Conservation (phyloP, 164 flowering plant genomes). For the Hamamelis virginiana region DNA sequence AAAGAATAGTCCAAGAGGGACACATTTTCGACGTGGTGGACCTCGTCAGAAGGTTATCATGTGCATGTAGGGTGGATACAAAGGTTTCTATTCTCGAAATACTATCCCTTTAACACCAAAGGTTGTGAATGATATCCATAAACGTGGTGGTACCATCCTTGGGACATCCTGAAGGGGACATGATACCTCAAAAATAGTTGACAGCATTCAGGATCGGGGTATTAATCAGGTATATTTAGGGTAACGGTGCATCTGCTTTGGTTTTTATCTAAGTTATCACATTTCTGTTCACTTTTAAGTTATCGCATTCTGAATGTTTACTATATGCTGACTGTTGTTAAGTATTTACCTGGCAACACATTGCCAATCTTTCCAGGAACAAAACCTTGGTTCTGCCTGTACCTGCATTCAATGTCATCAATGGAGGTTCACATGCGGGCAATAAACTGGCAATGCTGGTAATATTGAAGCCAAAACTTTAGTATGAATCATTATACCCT, state of each 20-base stretch:
- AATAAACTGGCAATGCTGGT: too few species aligned
- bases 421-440: too few species aligned
- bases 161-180: slow-evolving; percentile 49
- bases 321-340: too few species aligned
- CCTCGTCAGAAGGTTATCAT: slow-evolving; percentile 50
- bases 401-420: too few species aligned
- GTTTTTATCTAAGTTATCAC: too few species aligned
- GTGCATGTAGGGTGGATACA: slow-evolving; percentile 41
- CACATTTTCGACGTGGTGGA: slow-evolving; percentile 52
- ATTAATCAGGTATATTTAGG: slow-evolving; percentile 34
- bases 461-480: too few species aligned
- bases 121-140: slow-evolving; percentile 43
- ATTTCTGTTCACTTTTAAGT: too few species aligned
- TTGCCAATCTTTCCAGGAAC: too few species aligned
- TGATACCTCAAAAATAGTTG: slow-evolving; percentile 42
- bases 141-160: slow-evolving; percentile 49
- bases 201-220: slow-evolving; percentile 46
- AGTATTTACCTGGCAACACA: too few species aligned
- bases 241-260: background rate
- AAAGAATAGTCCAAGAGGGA: slow-evolving; percentile 39
- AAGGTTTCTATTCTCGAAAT: slow-evolving; percentile 43
- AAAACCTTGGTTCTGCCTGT: too few species aligned
- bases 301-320: too few species aligned
- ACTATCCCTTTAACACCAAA: slow-evolving; percentile 38
- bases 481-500: too few species aligned